These are phyloP conservation scores for Ophiostoma sp. DNA, from an alignment of 2,329 filamentous ascomycete genomes.

Conservation along the genomic window DNA sequence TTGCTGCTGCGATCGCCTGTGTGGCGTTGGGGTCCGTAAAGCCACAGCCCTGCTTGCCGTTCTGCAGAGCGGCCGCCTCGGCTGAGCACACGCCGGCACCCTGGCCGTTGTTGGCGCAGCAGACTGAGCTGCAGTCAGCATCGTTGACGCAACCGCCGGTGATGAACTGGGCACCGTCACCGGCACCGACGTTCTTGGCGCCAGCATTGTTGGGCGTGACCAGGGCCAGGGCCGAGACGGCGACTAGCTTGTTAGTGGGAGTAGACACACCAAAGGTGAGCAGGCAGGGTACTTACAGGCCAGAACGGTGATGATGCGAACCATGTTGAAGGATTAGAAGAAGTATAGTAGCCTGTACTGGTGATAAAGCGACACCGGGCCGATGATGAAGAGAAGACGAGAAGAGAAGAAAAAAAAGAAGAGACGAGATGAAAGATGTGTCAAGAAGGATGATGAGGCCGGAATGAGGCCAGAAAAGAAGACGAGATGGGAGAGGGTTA, in stretches of 20 bases:
- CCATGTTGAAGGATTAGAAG: background rate
- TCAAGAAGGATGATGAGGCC: background rate
- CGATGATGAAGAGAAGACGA: background rate
- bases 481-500: background rate
- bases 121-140: constrained; percentile 31
- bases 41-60: constrained; percentile 34
- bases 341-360: constrained; percentile 1
- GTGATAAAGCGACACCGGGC: background rate
- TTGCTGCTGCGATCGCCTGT: constrained; percentile 31
- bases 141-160: constrained; percentile 34
- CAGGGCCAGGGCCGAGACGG: constrained; percentile 29
- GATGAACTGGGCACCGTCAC: constrained; percentile 32
- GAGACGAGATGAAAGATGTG: background rate
- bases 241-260: constrained; percentile 25
- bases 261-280: too few species aligned
- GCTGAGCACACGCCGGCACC: constrained; percentile 34
- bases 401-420: background rate
- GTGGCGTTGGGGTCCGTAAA: constrained; percentile 33
- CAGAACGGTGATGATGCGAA: constrained; percentile 8
- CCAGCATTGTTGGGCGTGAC: constrained; percentile 33
- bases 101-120: constrained; percentile 31
- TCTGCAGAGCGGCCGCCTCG: constrained; percentile 32
- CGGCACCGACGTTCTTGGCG: constrained; percentile 32
- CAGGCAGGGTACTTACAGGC: background rate
- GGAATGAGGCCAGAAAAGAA: background rate